Evolutionary conservation across 306 rosid species (phyloP), one percentile per base, ranked within the genome.

Genomic region (Carpinus viminea): DNA sequence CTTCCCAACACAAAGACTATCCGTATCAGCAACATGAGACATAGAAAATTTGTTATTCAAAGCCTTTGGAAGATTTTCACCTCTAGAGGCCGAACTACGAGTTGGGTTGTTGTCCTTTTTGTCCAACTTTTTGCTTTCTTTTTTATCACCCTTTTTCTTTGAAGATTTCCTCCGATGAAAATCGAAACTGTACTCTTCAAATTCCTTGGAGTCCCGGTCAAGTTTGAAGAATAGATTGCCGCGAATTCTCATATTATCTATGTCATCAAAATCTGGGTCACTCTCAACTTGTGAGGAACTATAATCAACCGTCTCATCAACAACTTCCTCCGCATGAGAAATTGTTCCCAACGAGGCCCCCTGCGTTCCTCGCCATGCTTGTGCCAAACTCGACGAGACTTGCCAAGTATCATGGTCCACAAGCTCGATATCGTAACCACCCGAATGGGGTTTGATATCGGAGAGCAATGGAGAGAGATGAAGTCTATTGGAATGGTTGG

Each of bases 151-250:
- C 76, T 73, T 84, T 38, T 55, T 85, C 79, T 80, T 88, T 10
- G 84, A 74, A 68, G 91, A 80, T 79, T 92, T 92, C 90, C 83
- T 91, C 12, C 88, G 51, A 73, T 87, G 97, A 79, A 95, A 92
- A 16, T 95, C 96, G 4, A 85, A 78, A 68, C 73, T 91, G 75
- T 90, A 91, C 86, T 95, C 98, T 80, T 95, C 97, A 82, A 77
- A 95, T 87, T 95, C 97, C 78, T 87, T 90, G 76, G 98, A 91
- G 75, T 88, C 85, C 1, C 87, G 89, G 61, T 95, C 96, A 21
- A 95, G 92, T 84, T 92, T 92, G 72, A 76, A 95, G 68, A 92
- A 91, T 28, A 93, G 88, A 76, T 68, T 87, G 7, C 96, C 96
- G 0, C 80, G 91, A 60, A 92, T 68, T 79, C 97, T 91, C 93